These are phyloP conservation scores for Oleoguttula mirabilis DNA, from an alignment of 495 filamentous ascomycete species.

Conservation along the genomic window DNA sequence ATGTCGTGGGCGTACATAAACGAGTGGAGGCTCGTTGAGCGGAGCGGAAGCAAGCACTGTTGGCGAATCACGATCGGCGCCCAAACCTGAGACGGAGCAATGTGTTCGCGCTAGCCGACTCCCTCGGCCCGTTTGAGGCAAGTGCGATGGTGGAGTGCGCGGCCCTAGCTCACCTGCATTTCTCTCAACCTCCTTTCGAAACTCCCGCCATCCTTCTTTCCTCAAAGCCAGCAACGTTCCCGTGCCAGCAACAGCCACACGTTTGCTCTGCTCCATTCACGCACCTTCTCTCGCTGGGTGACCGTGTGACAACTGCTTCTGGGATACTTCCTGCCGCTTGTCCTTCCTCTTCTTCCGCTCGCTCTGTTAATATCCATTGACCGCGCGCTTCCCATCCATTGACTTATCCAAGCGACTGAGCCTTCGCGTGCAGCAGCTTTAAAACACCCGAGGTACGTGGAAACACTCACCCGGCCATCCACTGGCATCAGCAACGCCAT, in stretches of 20 bases:
- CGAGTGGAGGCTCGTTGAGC: too few relatives aligned
- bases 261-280: constrained; percentile 1
- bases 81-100: background rate
- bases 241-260: constrained; percentile 11
- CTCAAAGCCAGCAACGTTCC: constrained; percentile 4
- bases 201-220: constrained; percentile 1
- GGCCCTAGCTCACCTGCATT: constrained; percentile 8
- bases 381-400: background rate
- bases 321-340: background rate
- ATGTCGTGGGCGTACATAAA: too few relatives aligned
- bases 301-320: background rate
- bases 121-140: background rate
- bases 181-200: constrained; percentile 10
- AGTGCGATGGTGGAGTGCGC: constrained; percentile 4
- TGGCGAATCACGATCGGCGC: background rate
- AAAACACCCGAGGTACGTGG: constrained; percentile 16
- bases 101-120: background rate
- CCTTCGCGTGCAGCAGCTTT: constrained; percentile 15
- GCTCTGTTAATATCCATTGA: constrained; percentile 15
- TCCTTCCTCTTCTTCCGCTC: constrained; percentile 5
- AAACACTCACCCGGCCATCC: background rate
- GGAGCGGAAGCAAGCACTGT: too few relatives aligned
- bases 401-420: constrained; percentile 1
- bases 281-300: constrained; percentile 20
- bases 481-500: too few relatives aligned